Conservation (phyloP, 106 monocot species). For the Xerophyta viscosa region DNA sequence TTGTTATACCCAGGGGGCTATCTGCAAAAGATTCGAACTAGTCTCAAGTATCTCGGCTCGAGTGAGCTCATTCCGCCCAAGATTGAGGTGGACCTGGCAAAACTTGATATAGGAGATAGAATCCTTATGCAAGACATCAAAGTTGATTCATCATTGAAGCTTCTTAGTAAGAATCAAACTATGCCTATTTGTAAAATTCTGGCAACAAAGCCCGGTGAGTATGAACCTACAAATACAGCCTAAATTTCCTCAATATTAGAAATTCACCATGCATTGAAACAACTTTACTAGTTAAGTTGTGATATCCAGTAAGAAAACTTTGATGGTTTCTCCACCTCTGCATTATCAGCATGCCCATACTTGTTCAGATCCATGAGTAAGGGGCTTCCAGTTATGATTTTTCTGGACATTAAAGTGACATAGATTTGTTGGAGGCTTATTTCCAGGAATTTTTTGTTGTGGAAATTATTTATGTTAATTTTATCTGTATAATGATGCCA, state of each 20-base stretch:
- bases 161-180: conserved; percentile 45
- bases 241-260: conserved; percentile 3
- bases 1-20: conserved; percentile 48
- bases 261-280: neutral
- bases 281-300: neutral
- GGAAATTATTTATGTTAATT: neutral
- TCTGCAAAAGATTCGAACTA: conserved; percentile 63
- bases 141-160: conserved; percentile 56
- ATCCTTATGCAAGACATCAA: conserved; percentile 44
- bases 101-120: conserved; percentile 64
- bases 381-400: neutral
- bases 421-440: too few species aligned
- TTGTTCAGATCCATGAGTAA: too few species aligned
- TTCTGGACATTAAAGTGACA: neutral
- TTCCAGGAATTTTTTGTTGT: neutral
- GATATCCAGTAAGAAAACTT: neutral
- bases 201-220: conserved; percentile 29
- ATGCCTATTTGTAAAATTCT: conserved; percentile 48
- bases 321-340: too few species aligned
- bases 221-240: neutral
- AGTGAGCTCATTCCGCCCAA: conserved; percentile 68
- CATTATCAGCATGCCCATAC: too few species aligned
- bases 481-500: neutral
- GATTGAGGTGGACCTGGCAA: conserved; percentile 73
- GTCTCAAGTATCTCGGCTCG: conserved; percentile 59